Evolutionary conservation across 495 filamentous ascomycete species (phyloP).

Genomic region (Aspergillus cavernicola): DNA sequence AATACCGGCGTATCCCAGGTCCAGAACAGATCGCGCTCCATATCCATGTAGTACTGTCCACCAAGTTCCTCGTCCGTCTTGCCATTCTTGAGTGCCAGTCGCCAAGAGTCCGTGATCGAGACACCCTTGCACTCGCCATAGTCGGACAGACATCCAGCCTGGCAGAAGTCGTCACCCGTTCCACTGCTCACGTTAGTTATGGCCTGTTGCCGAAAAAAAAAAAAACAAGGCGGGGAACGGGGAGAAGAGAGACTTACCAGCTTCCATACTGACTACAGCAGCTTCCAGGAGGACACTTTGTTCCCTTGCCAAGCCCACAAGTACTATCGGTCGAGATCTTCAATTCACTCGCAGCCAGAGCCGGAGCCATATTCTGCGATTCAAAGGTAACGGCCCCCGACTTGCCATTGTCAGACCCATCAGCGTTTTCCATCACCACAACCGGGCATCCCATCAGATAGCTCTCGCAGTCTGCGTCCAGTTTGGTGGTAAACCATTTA

Average conservation of each 20-base stretch:
- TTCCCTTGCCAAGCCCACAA: slow-evolving; percentile 26
- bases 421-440: slow-evolving; percentile 57
- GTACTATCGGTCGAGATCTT: slow-evolving; percentile 41
- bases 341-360: slow-evolving; percentile 33
- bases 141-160: slow-evolving; percentile 36
- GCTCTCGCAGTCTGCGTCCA: slow-evolving; percentile 38
- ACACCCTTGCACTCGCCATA: slow-evolving; percentile 43
- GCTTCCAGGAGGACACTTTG: slow-evolving; percentile 31
- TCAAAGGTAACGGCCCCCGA: slow-evolving; percentile 58
- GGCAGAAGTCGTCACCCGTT: slow-evolving; percentile 35
- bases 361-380: slow-evolving; percentile 43
- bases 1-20: slow-evolving; percentile 66
- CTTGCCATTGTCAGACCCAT: slow-evolving; percentile 61
- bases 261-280: slow-evolving; percentile 39
- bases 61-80: slow-evolving; percentile 55
- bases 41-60: slow-evolving; percentile 69
- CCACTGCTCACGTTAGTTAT: slow-evolving; percentile 14
- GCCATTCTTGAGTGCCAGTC: slow-evolving; percentile 50
- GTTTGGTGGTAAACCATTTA: slow-evolving; percentile 66
- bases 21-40: slow-evolving; percentile 61
- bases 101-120: slow-evolving; percentile 37
- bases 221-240: not conserved
- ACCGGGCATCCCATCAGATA: slow-evolving; percentile 61
- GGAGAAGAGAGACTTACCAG: slow-evolving; percentile 30
- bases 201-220: not conserved